phyloP scores from a whole-genome alignment of 306 rosid genomes.

The Quercus rubra region DNA sequence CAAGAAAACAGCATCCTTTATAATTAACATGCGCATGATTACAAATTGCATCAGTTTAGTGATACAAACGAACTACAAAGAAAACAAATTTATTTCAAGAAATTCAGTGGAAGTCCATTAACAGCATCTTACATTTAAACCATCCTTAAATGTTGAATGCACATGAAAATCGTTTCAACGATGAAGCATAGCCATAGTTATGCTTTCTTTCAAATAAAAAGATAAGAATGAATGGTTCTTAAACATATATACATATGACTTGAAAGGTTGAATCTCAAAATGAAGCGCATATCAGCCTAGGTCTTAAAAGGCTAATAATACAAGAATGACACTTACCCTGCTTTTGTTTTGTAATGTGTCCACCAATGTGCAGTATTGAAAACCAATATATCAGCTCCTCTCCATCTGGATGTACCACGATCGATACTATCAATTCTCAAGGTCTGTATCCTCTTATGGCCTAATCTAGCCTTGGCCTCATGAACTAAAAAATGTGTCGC shows the following conservation, averaged over 20 bases:
- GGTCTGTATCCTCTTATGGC: slow-evolving; percentile 65
- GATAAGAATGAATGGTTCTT: not conserved
- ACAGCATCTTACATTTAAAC: not conserved
- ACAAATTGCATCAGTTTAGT: not conserved
- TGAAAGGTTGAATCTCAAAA: slow-evolving; percentile 6
- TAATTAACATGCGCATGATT: not conserved
- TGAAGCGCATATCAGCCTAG: slow-evolving; percentile 4
- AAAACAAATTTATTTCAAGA: not conserved
- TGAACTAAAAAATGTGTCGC: slow-evolving; percentile 81
- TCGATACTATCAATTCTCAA: slow-evolving; percentile 76
- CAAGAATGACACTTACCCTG: slow-evolving; percentile 62
- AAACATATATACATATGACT: not conserved
- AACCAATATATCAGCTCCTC: slow-evolving; percentile 82
- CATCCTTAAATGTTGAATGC: not conserved
- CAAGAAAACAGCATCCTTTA: slow-evolving; percentile 7
- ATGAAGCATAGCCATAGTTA: not conserved
- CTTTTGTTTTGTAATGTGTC: slow-evolving; percentile 89
- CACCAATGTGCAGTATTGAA: slow-evolving; percentile 99
- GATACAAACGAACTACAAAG: not conserved
- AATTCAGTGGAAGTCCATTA: not conserved
- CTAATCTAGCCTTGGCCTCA: slow-evolving; percentile 76
- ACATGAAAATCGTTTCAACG: not conserved
- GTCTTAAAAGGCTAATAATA: slow-evolving; percentile 8
- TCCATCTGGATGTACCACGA: slow-evolving; percentile 89
- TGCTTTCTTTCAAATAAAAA: not conserved